Evolutionary conservation across 768 basidiomycete species (phyloP), one percentile per base, ranked within the genome.

Genomic region (Saitozyma podzolica): DNA sequence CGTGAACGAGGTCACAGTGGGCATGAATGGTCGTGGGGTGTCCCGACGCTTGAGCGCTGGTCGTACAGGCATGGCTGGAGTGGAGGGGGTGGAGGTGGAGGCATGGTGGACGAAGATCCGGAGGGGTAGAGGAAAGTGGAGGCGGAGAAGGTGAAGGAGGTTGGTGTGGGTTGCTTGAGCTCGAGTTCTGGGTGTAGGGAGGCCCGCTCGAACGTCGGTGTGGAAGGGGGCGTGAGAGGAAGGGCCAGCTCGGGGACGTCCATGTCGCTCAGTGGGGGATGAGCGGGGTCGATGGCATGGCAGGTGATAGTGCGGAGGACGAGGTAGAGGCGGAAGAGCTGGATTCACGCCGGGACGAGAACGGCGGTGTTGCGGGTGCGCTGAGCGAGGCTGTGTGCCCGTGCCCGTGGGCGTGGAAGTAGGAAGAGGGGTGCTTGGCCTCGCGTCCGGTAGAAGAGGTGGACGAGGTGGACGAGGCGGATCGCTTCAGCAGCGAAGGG

Each of bases 31-130:
- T 19, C 68, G 61, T 14, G 70, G 70, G n/a, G 70, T 72, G 56
- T 69, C 70, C 40, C 70, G 20, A 47, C 70, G 52, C 47, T 62
- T 63, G 41, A 72, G 54, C 54, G 62, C 61, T 49, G 71, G 71
- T 52, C 71, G 54, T 9, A 55, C 45, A 6, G 55, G 45, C 40
- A n/a, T 17, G 63, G 40, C 57, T 51, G 45, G 59, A 47, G 42
- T 47, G 48, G 54, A 63, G 58, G 40, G n/a, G 11, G 45, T 40
- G 47, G 19, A 20, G 45, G 50, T 56, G 16, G 47, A 54, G n/a
- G 48, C 42, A 17, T 49, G 3, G 42, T 20, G 48, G 47, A 17
- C 6, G 54, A 40, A 6, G 60, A 49, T 29, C 29, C 29, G 29
- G 29, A 29, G 29, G 29, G 29, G 29, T 29, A 29, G 29, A 29